Conservation (phyloP, 306 rosid genomes). For the Fagus sylvatica region DNA sequence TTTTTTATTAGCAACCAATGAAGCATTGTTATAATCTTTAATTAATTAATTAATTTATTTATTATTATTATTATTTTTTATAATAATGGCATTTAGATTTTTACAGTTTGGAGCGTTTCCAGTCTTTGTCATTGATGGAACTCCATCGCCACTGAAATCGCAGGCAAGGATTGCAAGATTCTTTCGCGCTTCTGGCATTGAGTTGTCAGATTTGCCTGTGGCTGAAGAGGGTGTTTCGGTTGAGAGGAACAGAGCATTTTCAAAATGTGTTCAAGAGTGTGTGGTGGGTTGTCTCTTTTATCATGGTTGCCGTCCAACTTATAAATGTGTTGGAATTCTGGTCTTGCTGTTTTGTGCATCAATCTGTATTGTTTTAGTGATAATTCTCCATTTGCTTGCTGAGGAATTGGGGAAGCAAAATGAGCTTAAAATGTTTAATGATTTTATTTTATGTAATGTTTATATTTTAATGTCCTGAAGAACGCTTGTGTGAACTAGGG, state of each 20-base stretch:
- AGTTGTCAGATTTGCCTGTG: conserved; percentile 50
- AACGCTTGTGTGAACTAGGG: background rate
- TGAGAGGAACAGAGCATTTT: conserved; percentile 63
- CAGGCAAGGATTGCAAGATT: conserved; percentile 66
- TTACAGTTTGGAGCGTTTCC: conserved; percentile 91
- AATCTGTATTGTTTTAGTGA: background rate
- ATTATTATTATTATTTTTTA: background rate
- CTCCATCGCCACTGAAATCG: conserved; percentile 77
- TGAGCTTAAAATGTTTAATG: background rate
- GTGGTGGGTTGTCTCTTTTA: conserved; percentile 54
- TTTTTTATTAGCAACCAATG: background rate
- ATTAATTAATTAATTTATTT: background rate
- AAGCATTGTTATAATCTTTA: background rate
- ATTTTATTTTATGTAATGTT: background rate
- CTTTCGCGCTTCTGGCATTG: conserved; percentile 67
- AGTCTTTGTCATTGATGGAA: conserved; percentile 81
- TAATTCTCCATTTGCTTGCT: background rate
- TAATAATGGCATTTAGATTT: conserved; percentile 20
- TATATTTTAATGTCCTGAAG: background rate
- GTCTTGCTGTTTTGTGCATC: conserved; percentile 8
- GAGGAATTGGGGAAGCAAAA: background rate
- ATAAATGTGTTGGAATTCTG: conserved; percentile 9
- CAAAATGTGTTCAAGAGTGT: conserved; percentile 71
- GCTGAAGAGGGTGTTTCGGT: conserved; percentile 58
- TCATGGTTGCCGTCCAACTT: conserved; percentile 17